phyloP scores from a whole-genome alignment of 371 early-diverging fungal genomes.

The Mucor irregularis region DNA sequence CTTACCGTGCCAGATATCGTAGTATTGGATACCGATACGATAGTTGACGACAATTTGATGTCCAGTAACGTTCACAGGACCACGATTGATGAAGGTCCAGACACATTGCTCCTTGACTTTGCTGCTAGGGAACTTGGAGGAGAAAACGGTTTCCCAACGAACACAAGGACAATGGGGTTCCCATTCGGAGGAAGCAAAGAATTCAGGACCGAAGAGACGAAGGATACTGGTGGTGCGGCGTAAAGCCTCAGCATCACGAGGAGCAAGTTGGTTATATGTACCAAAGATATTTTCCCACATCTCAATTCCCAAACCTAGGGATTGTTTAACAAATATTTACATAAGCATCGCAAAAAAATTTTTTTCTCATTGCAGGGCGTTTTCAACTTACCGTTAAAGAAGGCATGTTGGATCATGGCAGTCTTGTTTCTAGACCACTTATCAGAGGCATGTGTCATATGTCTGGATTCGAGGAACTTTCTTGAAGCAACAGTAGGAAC shows the following conservation, averaged over 20 bases:
- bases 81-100: slow-evolving; percentile 32
- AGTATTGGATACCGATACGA: slow-evolving; percentile 33
- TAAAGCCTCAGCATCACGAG: slow-evolving; percentile 31
- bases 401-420: slow-evolving; percentile 26
- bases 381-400: slow-evolving; percentile 26
- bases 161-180: slow-evolving; percentile 34
- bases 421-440: slow-evolving; percentile 37
- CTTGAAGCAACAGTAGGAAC: slow-evolving; percentile 27
- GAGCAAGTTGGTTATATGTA: slow-evolving; percentile 27
- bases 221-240: slow-evolving; percentile 25
- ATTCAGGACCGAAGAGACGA: slow-evolving; percentile 28
- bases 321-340: not conserved
- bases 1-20: slow-evolving; percentile 30
- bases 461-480: slow-evolving; percentile 27
- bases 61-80: slow-evolving; percentile 24
- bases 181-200: slow-evolving; percentile 29
- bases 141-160: slow-evolving; percentile 28
- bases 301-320: slow-evolving; percentile 30
- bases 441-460: slow-evolving; percentile 26
- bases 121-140: slow-evolving; percentile 21
- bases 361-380: not conserved
- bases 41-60: slow-evolving; percentile 36
- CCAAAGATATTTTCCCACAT: slow-evolving; percentile 37
- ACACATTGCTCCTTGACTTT: slow-evolving; percentile 14
- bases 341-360: not conserved